phyloP scores from a whole-genome alignment of 1,284 basidiomycete species.

The Sanghuangporus weigelae region DNA sequence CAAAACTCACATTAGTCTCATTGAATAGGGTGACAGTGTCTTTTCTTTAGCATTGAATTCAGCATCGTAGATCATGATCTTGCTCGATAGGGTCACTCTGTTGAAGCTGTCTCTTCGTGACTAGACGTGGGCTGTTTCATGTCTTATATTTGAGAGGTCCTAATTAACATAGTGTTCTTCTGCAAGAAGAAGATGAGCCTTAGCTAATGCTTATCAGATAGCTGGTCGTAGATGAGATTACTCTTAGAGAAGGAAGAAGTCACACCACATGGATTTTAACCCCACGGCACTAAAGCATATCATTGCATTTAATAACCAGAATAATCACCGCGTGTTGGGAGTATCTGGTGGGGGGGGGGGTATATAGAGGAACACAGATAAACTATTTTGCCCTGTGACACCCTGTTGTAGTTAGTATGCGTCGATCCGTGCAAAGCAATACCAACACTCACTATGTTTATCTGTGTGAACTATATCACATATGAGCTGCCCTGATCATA shows the following conservation, averaged over 20 bases:
- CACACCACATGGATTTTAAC: no score
- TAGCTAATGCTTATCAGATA: no score
- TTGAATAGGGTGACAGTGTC: constrained; percentile 28
- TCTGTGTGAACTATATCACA: not conserved
- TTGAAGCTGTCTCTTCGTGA: not conserved
- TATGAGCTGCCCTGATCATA: not conserved
- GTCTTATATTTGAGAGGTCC: no score
- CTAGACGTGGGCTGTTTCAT: not conserved
- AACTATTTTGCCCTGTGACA: not conserved
- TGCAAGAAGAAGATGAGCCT: no score
- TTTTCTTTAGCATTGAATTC: constrained; percentile 18
- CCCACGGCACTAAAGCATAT: no score
- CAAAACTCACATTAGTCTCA: constrained; percentile 26
- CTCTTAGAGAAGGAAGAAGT: no score
- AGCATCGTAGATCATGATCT: constrained; percentile 29
- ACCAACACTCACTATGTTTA: not conserved
- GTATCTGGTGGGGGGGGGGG: not conserved
- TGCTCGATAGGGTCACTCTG: not conserved
- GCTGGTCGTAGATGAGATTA: no score
- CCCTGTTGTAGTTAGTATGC: not conserved
- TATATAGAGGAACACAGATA: not conserved
- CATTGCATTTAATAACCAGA: no score
- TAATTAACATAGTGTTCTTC: no score
- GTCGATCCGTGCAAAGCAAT: not conserved
- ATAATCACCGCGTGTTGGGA: not conserved